A percentile compares a stretch with the other conserved stretches of the same genome.
Evolutionary conservation across 2,329 filamentous ascomycete species (phyloP).

Genomic region (Pseudogymnoascus sp.): DNA sequence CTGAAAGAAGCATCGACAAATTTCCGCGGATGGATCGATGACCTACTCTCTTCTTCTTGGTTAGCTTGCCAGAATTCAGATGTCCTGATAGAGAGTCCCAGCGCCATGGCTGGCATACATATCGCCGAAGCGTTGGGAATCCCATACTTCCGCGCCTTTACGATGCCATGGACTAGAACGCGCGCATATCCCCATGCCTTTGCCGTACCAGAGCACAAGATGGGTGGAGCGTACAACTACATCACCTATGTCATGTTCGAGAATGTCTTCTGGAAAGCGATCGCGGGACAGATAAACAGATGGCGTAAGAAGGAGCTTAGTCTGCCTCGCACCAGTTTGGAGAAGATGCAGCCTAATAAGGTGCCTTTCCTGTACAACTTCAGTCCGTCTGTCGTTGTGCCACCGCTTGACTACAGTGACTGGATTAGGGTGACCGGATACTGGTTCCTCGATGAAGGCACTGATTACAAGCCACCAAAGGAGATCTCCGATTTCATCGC

Average conservation of each 20-base stretch:
- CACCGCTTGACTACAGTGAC: constrained; percentile 89
- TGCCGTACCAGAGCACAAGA: constrained; percentile 82
- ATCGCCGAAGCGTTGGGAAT: constrained; percentile 89
- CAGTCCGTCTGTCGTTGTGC: constrained; percentile 85
- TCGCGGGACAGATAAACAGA: constrained; percentile 79
- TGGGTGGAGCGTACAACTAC: constrained; percentile 92
- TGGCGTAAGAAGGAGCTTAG: constrained; percentile 79
- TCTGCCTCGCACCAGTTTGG: constrained; percentile 70
- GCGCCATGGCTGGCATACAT: constrained; percentile 95
- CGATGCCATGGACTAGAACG: constrained; percentile 97
- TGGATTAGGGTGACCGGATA: constrained; percentile 98
- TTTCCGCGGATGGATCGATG: constrained; percentile 93
- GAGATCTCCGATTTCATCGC: constrained; percentile 75
- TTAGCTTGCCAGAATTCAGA: constrained; percentile 77
- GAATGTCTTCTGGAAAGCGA: constrained; percentile 92
- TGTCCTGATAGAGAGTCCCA: constrained; percentile 87
- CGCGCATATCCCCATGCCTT: constrained; percentile 95
- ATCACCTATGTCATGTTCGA: constrained; percentile 96
- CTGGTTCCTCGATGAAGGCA: constrained; percentile 84
- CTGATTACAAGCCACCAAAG: constrained; percentile 61
- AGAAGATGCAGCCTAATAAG: constrained; percentile 92
- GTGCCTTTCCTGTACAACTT: constrained; percentile 99
- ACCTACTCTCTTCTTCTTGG: constrained; percentile 75
- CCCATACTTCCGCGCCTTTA: constrained; percentile 94
- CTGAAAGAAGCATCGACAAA: constrained; percentile 76